Evolutionary conservation across 2,329 filamentous ascomycete species (phyloP), one percentile per base, ranked within the genome.

Genomic region (Botrytis cinerea): DNA sequence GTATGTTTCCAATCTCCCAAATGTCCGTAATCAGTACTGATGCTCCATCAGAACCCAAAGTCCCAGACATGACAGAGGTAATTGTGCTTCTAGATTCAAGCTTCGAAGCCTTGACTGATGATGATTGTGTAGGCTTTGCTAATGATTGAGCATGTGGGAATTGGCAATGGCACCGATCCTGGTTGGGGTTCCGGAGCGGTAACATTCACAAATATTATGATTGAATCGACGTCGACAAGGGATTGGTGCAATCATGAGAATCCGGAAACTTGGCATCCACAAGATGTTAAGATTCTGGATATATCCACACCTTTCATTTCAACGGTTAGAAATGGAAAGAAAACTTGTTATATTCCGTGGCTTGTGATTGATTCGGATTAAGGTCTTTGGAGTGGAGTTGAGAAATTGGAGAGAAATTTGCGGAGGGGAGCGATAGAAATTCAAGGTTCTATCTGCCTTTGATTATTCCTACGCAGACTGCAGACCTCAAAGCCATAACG

Each of bases 161-260:
- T 64, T 2, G 35, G 57, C 7, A 22, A n/a, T 43, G 22, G 35
- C 25, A 5, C 14, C 28, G 70, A 66, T 12, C 60, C 62, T 57
- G 70, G 62, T 1, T 72, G 70, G 70, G 61, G 22, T 16, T 72
- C 70, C 8, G 70, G 70, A 32, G 35, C 70, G 3, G 70, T 68
- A 38, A 72, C 22, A 14, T 72, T 72, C 70, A 72, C 38, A n/a
- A 68, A 72, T 32, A 72, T 68, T 32, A 25, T 72, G 3, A 72
- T 72, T 12, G 61, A 72, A 32, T 54, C 61, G 3, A 28, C 25
- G 14, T 66, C 51, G 22, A 67, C 48, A 40, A 46, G 38, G 7
- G 60, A 66, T 66, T 72, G 70, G 70, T 72, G 70, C n/a, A 64
- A 71, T 54, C 16, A n/a, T 28, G 32, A 48, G 8, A 71, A 71